phyloP scores from a whole-genome alignment of 805 yeast species.

The Cyberlindnera sargentensis region DNA sequence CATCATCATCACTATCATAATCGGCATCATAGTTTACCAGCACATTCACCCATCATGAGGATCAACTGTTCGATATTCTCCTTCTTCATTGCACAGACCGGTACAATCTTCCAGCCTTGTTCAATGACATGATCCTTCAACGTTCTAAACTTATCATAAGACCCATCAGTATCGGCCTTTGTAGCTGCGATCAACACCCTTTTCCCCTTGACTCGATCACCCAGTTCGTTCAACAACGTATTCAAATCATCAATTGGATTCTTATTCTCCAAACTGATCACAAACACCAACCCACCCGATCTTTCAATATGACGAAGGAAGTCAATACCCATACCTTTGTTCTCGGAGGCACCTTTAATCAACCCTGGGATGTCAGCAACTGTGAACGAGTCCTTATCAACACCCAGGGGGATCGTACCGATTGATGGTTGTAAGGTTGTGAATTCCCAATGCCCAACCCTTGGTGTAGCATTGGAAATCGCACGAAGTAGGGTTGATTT shows the following conservation, averaged over 20 bases:
- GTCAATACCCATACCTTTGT: constrained; percentile 90
- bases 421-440: constrained; percentile 89
- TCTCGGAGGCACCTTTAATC: constrained; percentile 76
- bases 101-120: constrained; percentile 62
- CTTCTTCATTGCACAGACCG: constrained; percentile 72
- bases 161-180: constrained; percentile 75
- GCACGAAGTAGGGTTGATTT: constrained; percentile 84
- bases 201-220: constrained; percentile 55
- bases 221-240: constrained; percentile 63
- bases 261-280: constrained; percentile 62
- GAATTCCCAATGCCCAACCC: constrained; percentile 95
- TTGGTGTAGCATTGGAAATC: constrained; percentile 82
- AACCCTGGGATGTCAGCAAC: constrained; percentile 98
- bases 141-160: constrained; percentile 39
- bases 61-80: constrained; percentile 71
- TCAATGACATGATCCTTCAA: constrained; percentile 40
- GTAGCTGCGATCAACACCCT: constrained; percentile 76
- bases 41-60: constrained; percentile 57
- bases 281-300: constrained; percentile 84
- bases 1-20: neutral
- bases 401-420: constrained; percentile 71
- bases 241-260: constrained; percentile 64
- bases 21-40: constrained; percentile 18
- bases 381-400: constrained; percentile 62
- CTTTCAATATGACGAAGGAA: constrained; percentile 90